Conservation (phyloP, 306 rosid genomes). For the Casuarina cunninghamiana region DNA sequence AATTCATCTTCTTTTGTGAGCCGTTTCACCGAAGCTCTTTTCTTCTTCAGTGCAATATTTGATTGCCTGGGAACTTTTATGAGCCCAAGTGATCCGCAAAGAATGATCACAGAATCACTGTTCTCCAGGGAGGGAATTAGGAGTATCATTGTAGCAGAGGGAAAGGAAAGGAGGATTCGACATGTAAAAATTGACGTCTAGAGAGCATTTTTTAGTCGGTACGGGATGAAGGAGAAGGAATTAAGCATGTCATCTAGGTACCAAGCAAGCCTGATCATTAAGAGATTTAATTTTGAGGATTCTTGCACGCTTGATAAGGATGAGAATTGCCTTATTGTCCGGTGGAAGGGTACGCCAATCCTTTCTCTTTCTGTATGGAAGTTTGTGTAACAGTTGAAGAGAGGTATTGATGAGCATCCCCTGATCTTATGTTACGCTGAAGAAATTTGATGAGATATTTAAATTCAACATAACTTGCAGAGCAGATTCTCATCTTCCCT, state of each 20-base stretch:
- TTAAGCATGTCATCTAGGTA: slow-evolving; percentile 46
- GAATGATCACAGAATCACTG: slow-evolving; percentile 41
- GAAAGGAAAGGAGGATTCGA: slow-evolving; percentile 49
- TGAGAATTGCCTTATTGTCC: slow-evolving; percentile 43
- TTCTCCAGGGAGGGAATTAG: slow-evolving; percentile 46
- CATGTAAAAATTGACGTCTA: slow-evolving; percentile 62
- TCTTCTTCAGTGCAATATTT: slow-evolving; percentile 53
- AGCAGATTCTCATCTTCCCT: too few species aligned
- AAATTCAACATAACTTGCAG: too few species aligned
- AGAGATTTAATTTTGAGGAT: slow-evolving; percentile 40
- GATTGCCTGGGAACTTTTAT: slow-evolving; percentile 55
- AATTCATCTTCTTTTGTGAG: slow-evolving; percentile 59
- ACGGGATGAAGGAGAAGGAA: slow-evolving; percentile 59
- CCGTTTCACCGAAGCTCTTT: slow-evolving; percentile 64
- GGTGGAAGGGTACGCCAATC: slow-evolving; percentile 77
- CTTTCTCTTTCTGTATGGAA: slow-evolving; percentile 61
- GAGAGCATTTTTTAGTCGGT: slow-evolving; percentile 59
- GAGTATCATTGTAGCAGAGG: slow-evolving; percentile 56
- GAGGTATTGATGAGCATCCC: too few species aligned
- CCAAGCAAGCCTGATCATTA: slow-evolving; percentile 50
- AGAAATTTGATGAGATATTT: too few species aligned
- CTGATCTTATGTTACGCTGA: too few species aligned
- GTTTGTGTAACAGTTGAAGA: slow-evolving; percentile 31
- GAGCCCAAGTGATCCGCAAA: slow-evolving; percentile 36
- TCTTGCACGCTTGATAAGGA: slow-evolving; percentile 43